Conservation (phyloP, 345 rosid genomes). For the Dipteronia dyeriana region DNA sequence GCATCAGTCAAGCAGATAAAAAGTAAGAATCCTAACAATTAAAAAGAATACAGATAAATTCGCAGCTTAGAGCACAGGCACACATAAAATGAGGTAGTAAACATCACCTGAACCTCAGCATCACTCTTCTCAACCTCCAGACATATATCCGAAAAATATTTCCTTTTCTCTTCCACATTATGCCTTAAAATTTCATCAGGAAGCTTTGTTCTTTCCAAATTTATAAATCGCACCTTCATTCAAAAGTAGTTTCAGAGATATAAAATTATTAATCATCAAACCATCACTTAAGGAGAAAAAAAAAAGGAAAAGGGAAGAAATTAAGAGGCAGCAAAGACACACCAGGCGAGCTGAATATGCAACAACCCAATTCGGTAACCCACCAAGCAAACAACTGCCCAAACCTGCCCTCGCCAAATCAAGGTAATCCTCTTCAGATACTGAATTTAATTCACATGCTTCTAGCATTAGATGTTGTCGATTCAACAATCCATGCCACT, state of each 20-base stretch:
- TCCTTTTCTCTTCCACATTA: slow-evolving; percentile 91
- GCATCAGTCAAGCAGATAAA: slow-evolving; percentile 23
- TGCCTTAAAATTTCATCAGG: slow-evolving; percentile 89
- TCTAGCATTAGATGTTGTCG: slow-evolving; percentile 86
- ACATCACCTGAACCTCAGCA: slow-evolving; percentile 96
- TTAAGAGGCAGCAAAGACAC: slow-evolving; percentile 31
- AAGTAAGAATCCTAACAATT: slow-evolving; percentile 24
- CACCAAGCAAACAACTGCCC: slow-evolving; percentile 98
- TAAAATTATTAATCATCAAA: not conserved
- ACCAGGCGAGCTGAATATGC: slow-evolving; percentile 98
- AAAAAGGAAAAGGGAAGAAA: not conserved
- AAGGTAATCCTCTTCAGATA: slow-evolving; percentile 93
- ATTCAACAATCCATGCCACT: slow-evolving; percentile 88
- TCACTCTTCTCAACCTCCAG: slow-evolving; percentile 94
- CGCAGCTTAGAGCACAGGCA: not conserved
- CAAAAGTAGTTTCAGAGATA: slow-evolving; percentile 28
- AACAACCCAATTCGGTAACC: slow-evolving; percentile 93
- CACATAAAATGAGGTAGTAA: slow-evolving; percentile 2
- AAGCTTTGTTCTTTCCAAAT: slow-evolving; percentile 92
- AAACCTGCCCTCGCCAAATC: slow-evolving; percentile 97
- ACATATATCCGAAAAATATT: slow-evolving; percentile 69
- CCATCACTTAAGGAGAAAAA: not conserved
- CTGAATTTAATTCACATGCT: slow-evolving; percentile 81
- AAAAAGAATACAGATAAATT: slow-evolving; percentile 19
- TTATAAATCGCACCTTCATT: slow-evolving; percentile 93